Conservation (phyloP, 164 flowering plant species). For the Amborella trichopoda region DNA sequence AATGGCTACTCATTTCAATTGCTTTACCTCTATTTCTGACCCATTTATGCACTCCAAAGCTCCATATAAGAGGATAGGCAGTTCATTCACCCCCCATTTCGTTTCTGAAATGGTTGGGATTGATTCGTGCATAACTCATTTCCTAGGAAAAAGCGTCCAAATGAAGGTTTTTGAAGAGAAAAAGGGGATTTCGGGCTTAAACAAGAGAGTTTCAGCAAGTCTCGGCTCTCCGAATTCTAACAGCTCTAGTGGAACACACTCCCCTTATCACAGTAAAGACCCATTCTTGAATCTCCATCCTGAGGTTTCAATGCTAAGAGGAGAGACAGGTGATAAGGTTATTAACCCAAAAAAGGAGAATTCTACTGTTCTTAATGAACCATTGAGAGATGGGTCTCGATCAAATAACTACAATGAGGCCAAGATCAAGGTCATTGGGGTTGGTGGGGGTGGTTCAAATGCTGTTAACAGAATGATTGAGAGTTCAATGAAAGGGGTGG, state of each 20-base stretch:
- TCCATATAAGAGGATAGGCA: too few relatives aligned
- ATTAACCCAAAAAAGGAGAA: constrained; percentile 43
- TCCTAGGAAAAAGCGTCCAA: too few relatives aligned
- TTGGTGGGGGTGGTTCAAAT: constrained; percentile 99
- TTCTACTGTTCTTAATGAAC: constrained; percentile 37
- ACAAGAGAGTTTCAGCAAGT: too few relatives aligned
- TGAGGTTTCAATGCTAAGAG: constrained; percentile 81
- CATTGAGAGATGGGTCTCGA: constrained; percentile 23
- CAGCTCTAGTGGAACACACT: constrained; percentile 9
- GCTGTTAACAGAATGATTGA: constrained; percentile 98
- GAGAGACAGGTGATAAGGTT: constrained; percentile 29
- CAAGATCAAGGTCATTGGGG: constrained; percentile 92
- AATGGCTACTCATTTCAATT: too few relatives aligned
- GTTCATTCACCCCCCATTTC: too few relatives aligned
- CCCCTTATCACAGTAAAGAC: constrained; percentile 42
- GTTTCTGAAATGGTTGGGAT: too few relatives aligned
- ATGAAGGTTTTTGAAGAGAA: too few relatives aligned
- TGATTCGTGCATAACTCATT: too few relatives aligned
- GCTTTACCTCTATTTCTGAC: too few relatives aligned
- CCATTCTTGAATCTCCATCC: constrained; percentile 72
- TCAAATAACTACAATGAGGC: constrained; percentile 56
- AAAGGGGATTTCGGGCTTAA: too few relatives aligned
- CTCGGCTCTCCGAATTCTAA: too few relatives aligned
- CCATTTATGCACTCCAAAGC: too few relatives aligned
- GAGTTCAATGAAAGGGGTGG: constrained; percentile 90